Percentiles rank a stretch among this genome's conserved stretches.
phyloP scores from a whole-genome alignment of 164 flowering plant genomes.

The Cinnamomum micranthum region DNA sequence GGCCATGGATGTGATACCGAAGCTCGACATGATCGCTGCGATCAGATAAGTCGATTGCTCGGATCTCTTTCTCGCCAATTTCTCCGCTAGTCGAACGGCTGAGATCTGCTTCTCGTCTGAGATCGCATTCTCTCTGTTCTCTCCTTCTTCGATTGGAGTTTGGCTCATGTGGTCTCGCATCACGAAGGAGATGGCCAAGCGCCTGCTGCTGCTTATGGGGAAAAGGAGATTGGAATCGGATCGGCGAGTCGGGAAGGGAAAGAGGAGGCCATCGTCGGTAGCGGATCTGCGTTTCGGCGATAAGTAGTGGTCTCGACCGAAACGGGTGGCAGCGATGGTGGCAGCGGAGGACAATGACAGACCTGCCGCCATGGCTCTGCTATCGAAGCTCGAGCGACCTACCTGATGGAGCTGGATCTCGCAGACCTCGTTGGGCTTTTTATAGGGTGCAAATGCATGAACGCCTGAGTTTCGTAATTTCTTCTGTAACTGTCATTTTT shows the following conservation, averaged over 20 bases:
- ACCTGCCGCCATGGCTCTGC: constrained; percentile 48
- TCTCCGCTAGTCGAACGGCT: constrained; percentile 35
- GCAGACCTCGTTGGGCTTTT: no score
- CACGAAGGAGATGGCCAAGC: constrained; percentile 43
- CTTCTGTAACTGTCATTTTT: no score
- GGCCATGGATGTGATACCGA: constrained; percentile 84
- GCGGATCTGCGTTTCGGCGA: constrained; percentile 15
- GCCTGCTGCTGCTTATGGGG: constrained; percentile 9
- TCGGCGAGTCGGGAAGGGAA: constrained; percentile 6
- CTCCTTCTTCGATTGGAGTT: background rate
- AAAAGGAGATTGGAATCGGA: background rate
- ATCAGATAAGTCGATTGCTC: constrained; percentile 72
- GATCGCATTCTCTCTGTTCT: background rate
- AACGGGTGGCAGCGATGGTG: constrained; percentile 19
- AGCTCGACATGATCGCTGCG: constrained; percentile 84
- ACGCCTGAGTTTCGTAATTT: no score
- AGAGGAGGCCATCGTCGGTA: background rate
- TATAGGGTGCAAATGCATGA: no score
- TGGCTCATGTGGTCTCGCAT: constrained; percentile 32
- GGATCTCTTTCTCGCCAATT: constrained; percentile 58
- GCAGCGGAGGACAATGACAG: constrained; percentile 16
- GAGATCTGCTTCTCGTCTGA: constrained; percentile 13
- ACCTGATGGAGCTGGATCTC: background rate
- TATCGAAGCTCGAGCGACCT: background rate
- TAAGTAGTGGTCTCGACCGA: constrained; percentile 18